Evolutionary conservation across 2,329 filamentous ascomycete species (phyloP), one percentile per base, ranked within the genome.

Genomic region (Fusarium algeriense): DNA sequence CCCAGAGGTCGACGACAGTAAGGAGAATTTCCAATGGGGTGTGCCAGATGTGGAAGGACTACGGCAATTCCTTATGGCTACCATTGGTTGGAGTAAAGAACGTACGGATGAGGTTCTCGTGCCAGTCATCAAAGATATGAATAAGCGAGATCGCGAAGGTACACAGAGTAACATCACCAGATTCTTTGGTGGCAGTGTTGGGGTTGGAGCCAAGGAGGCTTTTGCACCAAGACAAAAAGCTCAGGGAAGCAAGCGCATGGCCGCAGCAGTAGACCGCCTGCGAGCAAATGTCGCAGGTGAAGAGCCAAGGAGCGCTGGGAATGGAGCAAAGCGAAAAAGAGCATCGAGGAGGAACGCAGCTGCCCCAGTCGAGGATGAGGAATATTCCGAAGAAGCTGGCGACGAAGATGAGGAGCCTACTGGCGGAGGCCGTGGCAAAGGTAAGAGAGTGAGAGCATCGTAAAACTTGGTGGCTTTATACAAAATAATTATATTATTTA

Each of bases 151-250:
- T 71, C 86, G 90, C 32, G 96, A 98, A 82, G 96, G 96, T 10
- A 98, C 95, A 20, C 96, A 99, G 84, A 91, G 90, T 64, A 99
- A 99, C 75, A 97, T 99, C 72, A 99, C 96, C n/a, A 87, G 91
- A 28, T 99, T 91, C 80, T 98, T 98, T 79, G 89, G 90, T 15
- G 95, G 95, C 0, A 82, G 84, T 7, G 90, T 94, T 0, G 93
- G 93, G 0, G 87, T 86, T 1, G 92, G 93, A 1, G 88, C 88
- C 15, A 87, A 83, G 40, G 88, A 91, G 67, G 88, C 87, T 0
- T 95, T 93, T 82, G 92, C 86, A 28, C 93, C 93, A 1, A 87
- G 92, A 60, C 90, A 91, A 69, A 88, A 83, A 30, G 86, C 83
- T 15, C 88, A 88, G 64, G 89, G 88, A 40, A 95, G 91, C 77